phyloP scores from a whole-genome alignment of 164 flowering plant species.

The Akebia trifoliata region DNA sequence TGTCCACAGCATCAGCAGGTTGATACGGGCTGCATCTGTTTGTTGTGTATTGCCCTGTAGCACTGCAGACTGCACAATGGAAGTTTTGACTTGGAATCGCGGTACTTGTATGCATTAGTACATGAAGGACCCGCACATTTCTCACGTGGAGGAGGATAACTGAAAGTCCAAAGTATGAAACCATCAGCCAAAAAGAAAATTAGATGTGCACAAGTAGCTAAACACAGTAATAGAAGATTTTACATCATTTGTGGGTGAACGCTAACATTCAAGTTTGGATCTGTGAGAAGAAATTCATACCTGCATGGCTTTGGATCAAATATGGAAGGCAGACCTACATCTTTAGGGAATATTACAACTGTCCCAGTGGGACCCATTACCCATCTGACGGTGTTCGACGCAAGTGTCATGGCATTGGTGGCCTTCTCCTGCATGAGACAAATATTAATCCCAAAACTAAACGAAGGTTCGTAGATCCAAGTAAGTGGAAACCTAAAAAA shows the following conservation, averaged over 20 bases:
- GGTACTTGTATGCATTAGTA: constrained; percentile 56
- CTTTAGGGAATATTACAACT: constrained; percentile 61
- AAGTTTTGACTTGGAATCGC: constrained; percentile 69
- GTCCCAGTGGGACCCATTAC: constrained; percentile 75
- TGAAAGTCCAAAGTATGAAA: constrained; percentile 24
- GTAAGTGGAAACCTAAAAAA: too few relatives aligned
- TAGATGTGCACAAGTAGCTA: neutral
- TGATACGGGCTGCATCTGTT: constrained; percentile 24
- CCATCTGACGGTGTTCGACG: constrained; percentile 63
- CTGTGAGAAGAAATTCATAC: constrained; percentile 25
- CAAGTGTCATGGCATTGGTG: constrained; percentile 45
- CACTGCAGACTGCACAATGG: constrained; percentile 78
- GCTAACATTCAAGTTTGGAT: neutral
- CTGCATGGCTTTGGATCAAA: constrained; percentile 65
- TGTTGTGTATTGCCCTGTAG: constrained; percentile 58
- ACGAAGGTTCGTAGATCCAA: neutral
- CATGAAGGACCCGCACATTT: constrained; percentile 72
- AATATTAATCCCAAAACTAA: neutral
- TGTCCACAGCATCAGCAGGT: too few relatives aligned
- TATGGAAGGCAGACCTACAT: constrained; percentile 68
- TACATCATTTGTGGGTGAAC: too few relatives aligned
- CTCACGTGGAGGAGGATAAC: constrained; percentile 79
- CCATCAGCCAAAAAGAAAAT: neutral
- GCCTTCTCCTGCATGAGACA: constrained; percentile 69
- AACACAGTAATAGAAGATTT: too few relatives aligned